Evolutionary conservation across 148 eudicot genomes (phyloP).

Genomic region (Amaranthus cruentus): DNA sequence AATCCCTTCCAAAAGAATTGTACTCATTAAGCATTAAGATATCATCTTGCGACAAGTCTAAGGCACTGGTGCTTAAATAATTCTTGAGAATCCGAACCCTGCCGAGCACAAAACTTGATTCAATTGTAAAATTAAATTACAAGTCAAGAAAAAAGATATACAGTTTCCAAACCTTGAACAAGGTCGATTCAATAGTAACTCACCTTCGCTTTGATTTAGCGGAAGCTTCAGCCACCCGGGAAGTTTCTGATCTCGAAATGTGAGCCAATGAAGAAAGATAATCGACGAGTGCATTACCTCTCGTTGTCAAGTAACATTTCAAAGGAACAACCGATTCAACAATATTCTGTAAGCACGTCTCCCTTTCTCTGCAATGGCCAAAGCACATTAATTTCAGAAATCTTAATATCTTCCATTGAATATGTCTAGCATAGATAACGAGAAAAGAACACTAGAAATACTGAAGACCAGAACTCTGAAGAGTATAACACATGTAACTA

Average conservation of each 20-base stretch:
- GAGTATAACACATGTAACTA: background rate
- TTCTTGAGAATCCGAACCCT: constrained; percentile 57
- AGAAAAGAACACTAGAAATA: no score
- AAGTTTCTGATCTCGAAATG: constrained; percentile 69
- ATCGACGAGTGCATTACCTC: constrained; percentile 52
- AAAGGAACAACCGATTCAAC: constrained; percentile 60
- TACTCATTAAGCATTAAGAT: constrained; percentile 48
- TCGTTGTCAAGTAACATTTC: constrained; percentile 44
- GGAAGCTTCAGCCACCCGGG: constrained; percentile 49
- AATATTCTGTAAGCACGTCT: constrained; percentile 36
- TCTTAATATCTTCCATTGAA: no score
- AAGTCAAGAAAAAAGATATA: background rate
- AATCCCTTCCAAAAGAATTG: constrained; percentile 31
- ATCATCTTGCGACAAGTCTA: constrained; percentile 57
- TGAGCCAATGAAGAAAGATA: constrained; percentile 72
- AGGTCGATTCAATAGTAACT: constrained; percentile 2
- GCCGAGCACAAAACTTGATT: constrained; percentile 19
- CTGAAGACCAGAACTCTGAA: background rate
- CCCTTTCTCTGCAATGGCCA: constrained; percentile 48
- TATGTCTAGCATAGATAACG: no score
- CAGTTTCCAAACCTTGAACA: background rate
- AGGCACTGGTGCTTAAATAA: constrained; percentile 59
- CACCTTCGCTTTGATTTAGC: constrained; percentile 52
- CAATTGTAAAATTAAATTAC: background rate
- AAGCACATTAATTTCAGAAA: background rate